Conservation (phyloP, 805 yeast genomes). For the Kazachstania taianensis region DNA sequence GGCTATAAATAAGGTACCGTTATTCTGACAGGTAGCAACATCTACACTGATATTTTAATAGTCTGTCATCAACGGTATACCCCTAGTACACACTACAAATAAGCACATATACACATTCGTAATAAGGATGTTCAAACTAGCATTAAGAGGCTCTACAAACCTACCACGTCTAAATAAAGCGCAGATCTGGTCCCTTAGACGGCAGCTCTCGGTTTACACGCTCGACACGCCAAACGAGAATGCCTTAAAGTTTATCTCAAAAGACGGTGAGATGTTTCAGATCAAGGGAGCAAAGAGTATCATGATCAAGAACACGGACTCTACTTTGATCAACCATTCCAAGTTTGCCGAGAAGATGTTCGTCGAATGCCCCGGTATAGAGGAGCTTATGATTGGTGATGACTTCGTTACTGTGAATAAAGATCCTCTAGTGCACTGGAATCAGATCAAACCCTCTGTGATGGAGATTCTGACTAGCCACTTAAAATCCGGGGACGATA, state of each 20-base stretch:
- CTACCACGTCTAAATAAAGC: no score
- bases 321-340: slow-evolving; percentile 34
- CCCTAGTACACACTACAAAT: no score
- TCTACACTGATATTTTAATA: no score
- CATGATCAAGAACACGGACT: slow-evolving; percentile 27
- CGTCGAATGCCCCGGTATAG: slow-evolving; percentile 41
- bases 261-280: slow-evolving; percentile 28
- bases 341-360: slow-evolving; percentile 55
- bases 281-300: slow-evolving; percentile 25
- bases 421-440: slow-evolving; percentile 58
- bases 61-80: no score
- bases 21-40: no score
- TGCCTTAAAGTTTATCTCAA: slow-evolving; percentile 53
- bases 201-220: slow-evolving; percentile 30
- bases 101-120: no score
- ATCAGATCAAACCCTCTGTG: slow-evolving; percentile 57
- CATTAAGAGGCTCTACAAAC: no score
- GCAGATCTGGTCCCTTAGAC: no score
- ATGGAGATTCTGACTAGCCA: slow-evolving; percentile 28
- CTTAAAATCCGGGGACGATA: slow-evolving; percentile 22
- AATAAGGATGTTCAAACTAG: no score
- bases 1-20: no score
- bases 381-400: slow-evolving; percentile 63
- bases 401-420: slow-evolving; percentile 66
- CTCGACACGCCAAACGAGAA: slow-evolving; percentile 65